Evolutionary conservation across 2,329 filamentous ascomycete genomes (phyloP), one percentile per base, ranked within the genome.

Genomic region (Xylogone sp.): DNA sequence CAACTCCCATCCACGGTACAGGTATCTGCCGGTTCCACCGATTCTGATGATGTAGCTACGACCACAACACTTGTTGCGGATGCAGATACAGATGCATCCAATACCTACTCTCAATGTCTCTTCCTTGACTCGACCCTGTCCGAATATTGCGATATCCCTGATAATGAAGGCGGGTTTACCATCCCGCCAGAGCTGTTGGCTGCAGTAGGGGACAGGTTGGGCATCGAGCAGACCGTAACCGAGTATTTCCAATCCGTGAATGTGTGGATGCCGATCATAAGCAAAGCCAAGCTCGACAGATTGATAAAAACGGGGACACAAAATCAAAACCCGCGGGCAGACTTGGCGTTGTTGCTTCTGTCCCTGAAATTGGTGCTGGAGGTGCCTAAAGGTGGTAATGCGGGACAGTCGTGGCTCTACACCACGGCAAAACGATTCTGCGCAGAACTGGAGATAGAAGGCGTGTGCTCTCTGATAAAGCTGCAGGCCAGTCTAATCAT

Each of bases 221-320:
- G 27, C 27, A 13, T 31, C 7, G 48, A 74, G 81, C 52, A 78
- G 78, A 7, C 72, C 69, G 27, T 31, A 31, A 13, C 8, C 8
- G 8, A 50, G 21, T 59, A 52, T 39, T 59, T 56, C 42, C 29
- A 21, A 4, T 52, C 48, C 18, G 48, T 59, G 39, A 54, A 56
- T 51, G 27, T 46, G 6, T 59, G 57, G 55, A 54, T 56, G 46
- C 53, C 55, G 16, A 52, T 59, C n/a, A n/a, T 57, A 18, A 50
- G 50, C 12, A 48, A 56, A 18, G 20, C 18, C 12, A 18, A 21
- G 3, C 55, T 51, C 42, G 53, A 54, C 43, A 48, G 47, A 13
- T 47, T 43, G 8, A 31, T 54, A 6, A n/a, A 50, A 12, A 42
- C 16, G 16, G 46, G 31, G 0, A 56, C 49, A 18, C 42, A 21